Evolutionary conservation across 495 filamentous ascomycete genomes (phyloP).

Genomic region (Lentithecium fluviatile): DNA sequence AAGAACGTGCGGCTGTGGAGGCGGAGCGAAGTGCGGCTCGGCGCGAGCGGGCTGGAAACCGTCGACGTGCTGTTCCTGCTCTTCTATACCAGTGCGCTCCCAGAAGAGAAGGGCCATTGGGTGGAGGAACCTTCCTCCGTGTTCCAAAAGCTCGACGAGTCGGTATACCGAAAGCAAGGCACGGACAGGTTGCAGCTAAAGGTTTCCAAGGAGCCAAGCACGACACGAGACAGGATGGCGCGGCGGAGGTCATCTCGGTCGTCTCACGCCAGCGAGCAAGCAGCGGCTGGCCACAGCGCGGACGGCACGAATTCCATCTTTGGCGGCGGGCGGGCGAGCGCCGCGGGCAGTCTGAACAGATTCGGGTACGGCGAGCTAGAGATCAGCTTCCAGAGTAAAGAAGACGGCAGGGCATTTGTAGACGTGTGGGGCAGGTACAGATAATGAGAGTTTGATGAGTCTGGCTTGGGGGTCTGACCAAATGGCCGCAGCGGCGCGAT

Average conservation of each 20-base stretch:
- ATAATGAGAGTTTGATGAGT: too few species aligned
- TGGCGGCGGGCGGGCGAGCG: background rate
- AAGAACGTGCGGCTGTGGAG: slow-evolving; percentile 25
- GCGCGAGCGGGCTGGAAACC: background rate
- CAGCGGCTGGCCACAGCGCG: background rate
- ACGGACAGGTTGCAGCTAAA: slow-evolving; percentile 14
- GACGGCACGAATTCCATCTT: background rate
- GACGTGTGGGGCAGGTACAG: slow-evolving; percentile 18
- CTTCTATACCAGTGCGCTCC: slow-evolving; percentile 22
- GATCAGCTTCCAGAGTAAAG: slow-evolving; percentile 23
- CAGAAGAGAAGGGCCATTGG: slow-evolving; percentile 22
- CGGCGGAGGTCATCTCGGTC: slow-evolving; percentile 1
- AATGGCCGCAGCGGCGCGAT: too few species aligned
- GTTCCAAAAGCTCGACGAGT: slow-evolving; percentile 25
- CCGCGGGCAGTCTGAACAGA: slow-evolving; percentile 10
- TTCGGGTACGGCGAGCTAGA: slow-evolving; percentile 24
- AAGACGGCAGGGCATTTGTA: slow-evolving; percentile 23
- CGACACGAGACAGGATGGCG: slow-evolving; percentile 13
- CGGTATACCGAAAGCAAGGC: slow-evolving; percentile 13
- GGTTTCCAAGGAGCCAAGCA: slow-evolving; percentile 25
- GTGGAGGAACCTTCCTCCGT: slow-evolving; percentile 27
- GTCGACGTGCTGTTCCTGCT: slow-evolving; percentile 21
- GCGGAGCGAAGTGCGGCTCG: slow-evolving; percentile 8
- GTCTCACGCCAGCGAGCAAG: background rate
- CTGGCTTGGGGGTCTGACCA: too few species aligned